phyloP scores from a whole-genome alignment of 1,139 yeast species.

The Pichia sp. region DNA sequence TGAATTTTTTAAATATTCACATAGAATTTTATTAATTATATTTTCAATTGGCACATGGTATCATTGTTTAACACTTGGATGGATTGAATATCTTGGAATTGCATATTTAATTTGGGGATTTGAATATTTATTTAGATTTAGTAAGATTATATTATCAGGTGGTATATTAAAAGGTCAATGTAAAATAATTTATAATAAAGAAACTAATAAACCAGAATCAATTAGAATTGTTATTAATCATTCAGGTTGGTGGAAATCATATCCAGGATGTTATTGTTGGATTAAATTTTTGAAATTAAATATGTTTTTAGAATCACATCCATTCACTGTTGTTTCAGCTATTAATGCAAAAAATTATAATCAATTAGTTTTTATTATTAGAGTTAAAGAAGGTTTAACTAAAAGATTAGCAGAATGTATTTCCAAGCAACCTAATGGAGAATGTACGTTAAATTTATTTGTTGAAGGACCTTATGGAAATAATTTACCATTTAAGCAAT shows the following conservation, averaged over 20 bases:
- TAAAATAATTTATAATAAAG: slow-evolving; percentile 25
- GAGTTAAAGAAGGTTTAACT: slow-evolving; percentile 36
- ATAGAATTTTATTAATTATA: slow-evolving; percentile 36
- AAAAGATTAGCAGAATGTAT: slow-evolving; percentile 29
- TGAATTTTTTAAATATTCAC: slow-evolving; percentile 40
- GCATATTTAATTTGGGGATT: slow-evolving; percentile 36
- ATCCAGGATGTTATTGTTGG: slow-evolving; percentile 37
- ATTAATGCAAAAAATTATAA: slow-evolving; percentile 30
- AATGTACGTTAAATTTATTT: slow-evolving; percentile 28
- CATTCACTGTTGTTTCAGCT: slow-evolving; percentile 40
- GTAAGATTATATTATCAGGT: slow-evolving; percentile 36
- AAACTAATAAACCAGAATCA: slow-evolving; percentile 21
- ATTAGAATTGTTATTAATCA: slow-evolving; percentile 33
- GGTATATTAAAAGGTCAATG: slow-evolving; percentile 38
- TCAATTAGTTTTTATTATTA: slow-evolving; percentile 31
- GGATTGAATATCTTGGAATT: slow-evolving; percentile 39
- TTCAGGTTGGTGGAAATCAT: slow-evolving; percentile 37
- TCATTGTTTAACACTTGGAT: slow-evolving; percentile 45
- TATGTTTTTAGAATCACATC: slow-evolving; percentile 54
- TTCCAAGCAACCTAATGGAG: slow-evolving; percentile 24
- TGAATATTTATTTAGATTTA: slow-evolving; percentile 35
- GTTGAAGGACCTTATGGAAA: slow-evolving; percentile 40
- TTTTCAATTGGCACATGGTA: slow-evolving; percentile 42
- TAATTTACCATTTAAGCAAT: slow-evolving; percentile 32
- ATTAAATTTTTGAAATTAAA: slow-evolving; percentile 33